phyloP scores from a whole-genome alignment of 2,329 filamentous ascomycete species.

The Xylariaceae sp. region DNA sequence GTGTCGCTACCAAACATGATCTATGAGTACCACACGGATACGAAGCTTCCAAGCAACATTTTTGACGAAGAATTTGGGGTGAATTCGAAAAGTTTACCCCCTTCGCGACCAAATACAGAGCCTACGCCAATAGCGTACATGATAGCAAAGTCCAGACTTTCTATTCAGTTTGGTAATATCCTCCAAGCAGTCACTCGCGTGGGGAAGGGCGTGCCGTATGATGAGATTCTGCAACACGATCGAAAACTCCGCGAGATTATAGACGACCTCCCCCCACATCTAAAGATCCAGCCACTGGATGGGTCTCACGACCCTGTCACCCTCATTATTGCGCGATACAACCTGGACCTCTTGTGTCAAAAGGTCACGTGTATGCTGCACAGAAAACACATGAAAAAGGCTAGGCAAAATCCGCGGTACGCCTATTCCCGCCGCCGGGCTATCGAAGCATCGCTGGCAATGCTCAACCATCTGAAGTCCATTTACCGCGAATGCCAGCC shows the following conservation, averaged over 20 bases:
- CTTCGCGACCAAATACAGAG: slow-evolving; percentile 60
- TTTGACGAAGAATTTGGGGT: slow-evolving; percentile 76
- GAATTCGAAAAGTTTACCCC: slow-evolving; percentile 60
- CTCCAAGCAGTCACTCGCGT: slow-evolving; percentile 58
- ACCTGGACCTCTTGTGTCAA: slow-evolving; percentile 77
- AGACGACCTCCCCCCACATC: slow-evolving; percentile 69
- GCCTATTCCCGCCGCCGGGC: slow-evolving; percentile 77
- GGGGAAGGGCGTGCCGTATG: slow-evolving; percentile 52
- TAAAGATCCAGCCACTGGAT: slow-evolving; percentile 69
- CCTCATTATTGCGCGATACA: slow-evolving; percentile 78
- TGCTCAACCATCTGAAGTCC: slow-evolving; percentile 70
- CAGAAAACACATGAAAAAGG: slow-evolving; percentile 74
- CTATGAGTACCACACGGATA: slow-evolving; percentile 68
- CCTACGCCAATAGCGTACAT: slow-evolving; percentile 74
- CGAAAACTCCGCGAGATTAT: slow-evolving; percentile 54
- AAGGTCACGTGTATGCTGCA: slow-evolving; percentile 88
- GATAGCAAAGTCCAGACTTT: slow-evolving; percentile 66
- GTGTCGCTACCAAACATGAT: slow-evolving; percentile 64
- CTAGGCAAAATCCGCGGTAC: slow-evolving; percentile 73
- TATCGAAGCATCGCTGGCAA: slow-evolving; percentile 78
- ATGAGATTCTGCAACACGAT: slow-evolving; percentile 60
- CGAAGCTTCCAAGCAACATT: slow-evolving; percentile 68
- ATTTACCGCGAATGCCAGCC: slow-evolving; percentile 69
- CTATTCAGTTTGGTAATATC: slow-evolving; percentile 65
- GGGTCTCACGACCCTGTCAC: slow-evolving; percentile 75